Percentiles rank a stretch among this genome's conserved stretches.
phyloP scores from a whole-genome alignment of 2,329 filamentous ascomycete species.

The Fusarium musae region DNA sequence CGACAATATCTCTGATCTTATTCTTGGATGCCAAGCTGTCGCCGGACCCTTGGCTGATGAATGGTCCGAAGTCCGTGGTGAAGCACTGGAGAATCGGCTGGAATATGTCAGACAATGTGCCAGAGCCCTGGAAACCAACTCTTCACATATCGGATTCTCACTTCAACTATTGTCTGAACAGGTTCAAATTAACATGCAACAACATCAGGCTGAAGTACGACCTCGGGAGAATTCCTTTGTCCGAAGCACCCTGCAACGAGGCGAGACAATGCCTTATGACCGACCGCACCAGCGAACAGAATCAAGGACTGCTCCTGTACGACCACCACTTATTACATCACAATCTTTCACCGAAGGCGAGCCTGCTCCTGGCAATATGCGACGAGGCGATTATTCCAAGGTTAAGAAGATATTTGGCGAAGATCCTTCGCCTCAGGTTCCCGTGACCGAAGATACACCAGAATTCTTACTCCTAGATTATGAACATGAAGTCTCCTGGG shows the following conservation, averaged over 20 bases:
- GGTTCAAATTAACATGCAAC: slow-evolving; percentile 68
- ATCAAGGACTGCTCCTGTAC: slow-evolving; percentile 58
- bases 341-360: slow-evolving; percentile 76
- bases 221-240: slow-evolving; percentile 59
- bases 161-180: slow-evolving; percentile 88
- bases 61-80: slow-evolving; percentile 92
- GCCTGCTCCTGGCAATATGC: slow-evolving; percentile 59
- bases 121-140: slow-evolving; percentile 84
- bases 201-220: slow-evolving; percentile 53
- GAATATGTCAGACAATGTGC: slow-evolving; percentile 82
- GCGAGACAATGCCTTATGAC: slow-evolving; percentile 67
- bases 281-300: slow-evolving; percentile 66
- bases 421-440: slow-evolving; percentile 64
- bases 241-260: slow-evolving; percentile 66
- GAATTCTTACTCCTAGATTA: slow-evolving; percentile 88
- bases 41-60: slow-evolving; percentile 92
- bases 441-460: slow-evolving; percentile 78
- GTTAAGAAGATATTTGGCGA: slow-evolving; percentile 75
- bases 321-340: slow-evolving; percentile 63
- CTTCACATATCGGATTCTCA: slow-evolving; percentile 88
- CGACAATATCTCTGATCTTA: slow-evolving; percentile 89
- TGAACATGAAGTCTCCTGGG: slow-evolving; percentile 90
- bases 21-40: slow-evolving; percentile 90
- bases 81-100: slow-evolving; percentile 87
- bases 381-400: slow-evolving; percentile 72